Conservation (phyloP, 2,329 filamentous ascomycete species). For the Cryphonectria parasitica region DNA sequence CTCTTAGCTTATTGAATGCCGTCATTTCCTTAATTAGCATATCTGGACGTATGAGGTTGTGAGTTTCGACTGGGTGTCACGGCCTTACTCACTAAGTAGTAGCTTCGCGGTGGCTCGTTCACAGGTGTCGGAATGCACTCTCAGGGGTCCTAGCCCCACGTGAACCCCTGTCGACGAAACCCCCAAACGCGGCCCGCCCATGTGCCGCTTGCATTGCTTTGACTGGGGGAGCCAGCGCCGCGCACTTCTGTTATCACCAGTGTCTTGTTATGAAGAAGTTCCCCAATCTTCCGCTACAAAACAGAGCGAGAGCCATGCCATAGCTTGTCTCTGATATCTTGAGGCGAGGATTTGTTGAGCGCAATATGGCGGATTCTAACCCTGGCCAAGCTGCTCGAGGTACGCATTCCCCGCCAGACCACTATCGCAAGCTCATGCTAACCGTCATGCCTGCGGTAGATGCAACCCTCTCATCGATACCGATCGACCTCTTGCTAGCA, state of each 20-base stretch:
- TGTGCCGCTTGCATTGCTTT: conserved; percentile 1
- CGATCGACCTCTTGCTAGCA: conserved; percentile 55
- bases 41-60: too few species aligned
- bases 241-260: conserved; percentile 3
- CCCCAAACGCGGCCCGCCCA: not conserved
- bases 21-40: too few species aligned
- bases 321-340: not conserved
- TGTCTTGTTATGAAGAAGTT: not conserved
- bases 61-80: too few species aligned
- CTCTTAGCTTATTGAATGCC: too few species aligned
- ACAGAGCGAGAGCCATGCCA: not conserved
- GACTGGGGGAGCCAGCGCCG: not conserved
- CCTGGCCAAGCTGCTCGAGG: conserved; percentile 17
- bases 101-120: not conserved
- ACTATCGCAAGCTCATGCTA: not conserved
- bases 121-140: not conserved
- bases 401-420: not conserved
- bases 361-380: conserved; percentile 22
- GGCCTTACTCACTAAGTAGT: too few species aligned
- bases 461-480: conserved; percentile 51
- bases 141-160: not conserved
- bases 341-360: not conserved
- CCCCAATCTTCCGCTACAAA: not conserved
- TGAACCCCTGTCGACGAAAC: not conserved
- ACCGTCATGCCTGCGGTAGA: conserved; percentile 35